A percentile compares a stretch with the other conserved stretches of the same genome.
Evolutionary conservation across 192 early-diverging fungal species (phyloP).

Genomic region (Backusella westeae): DNA sequence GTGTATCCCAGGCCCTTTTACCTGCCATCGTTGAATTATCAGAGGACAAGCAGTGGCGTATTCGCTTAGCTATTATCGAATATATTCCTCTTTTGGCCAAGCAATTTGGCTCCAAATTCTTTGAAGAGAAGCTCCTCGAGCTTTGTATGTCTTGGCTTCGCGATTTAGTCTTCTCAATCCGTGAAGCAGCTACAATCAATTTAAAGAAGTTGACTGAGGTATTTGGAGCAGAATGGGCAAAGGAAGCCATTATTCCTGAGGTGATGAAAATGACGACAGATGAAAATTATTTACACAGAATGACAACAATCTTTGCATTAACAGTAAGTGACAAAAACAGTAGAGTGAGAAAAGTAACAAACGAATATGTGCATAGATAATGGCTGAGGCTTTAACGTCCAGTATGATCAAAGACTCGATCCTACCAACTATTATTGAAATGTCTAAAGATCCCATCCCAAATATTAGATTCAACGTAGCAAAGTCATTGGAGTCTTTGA

Average conservation of each 20-base stretch:
- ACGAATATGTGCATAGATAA: constrained; percentile 51
- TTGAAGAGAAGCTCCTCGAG: constrained; percentile 92
- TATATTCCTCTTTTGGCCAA: constrained; percentile 96
- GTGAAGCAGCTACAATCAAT: constrained; percentile 95
- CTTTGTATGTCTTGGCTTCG: constrained; percentile 99
- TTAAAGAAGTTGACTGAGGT: constrained; percentile 94
- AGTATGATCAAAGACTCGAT: constrained; percentile 89
- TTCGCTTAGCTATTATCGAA: constrained; percentile 98
- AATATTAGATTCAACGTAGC: constrained; percentile 99
- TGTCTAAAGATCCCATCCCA: constrained; percentile 93
- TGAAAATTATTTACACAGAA: constrained; percentile 93
- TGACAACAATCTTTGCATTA: constrained; percentile 97
- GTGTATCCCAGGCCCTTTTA: constrained; percentile 93
- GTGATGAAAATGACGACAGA: constrained; percentile 86
- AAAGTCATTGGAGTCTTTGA: constrained; percentile 87
- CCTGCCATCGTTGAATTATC: constrained; percentile 98
- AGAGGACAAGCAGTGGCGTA: constrained; percentile 99
- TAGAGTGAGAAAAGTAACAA: neutral
- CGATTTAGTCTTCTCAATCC: constrained; percentile 94
- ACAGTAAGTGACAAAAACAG: constrained; percentile 54
- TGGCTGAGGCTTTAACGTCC: constrained; percentile 82
- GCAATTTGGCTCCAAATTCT: constrained; percentile 95
- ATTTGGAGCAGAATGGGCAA: constrained; percentile 99
- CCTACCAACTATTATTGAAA: constrained; percentile 80
- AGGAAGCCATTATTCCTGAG: constrained; percentile 90